Percentiles rank a stretch among this genome's conserved stretches.
phyloP scores from a whole-genome alignment of 139 green algal species.

The Bryopsis sp. region DNA sequence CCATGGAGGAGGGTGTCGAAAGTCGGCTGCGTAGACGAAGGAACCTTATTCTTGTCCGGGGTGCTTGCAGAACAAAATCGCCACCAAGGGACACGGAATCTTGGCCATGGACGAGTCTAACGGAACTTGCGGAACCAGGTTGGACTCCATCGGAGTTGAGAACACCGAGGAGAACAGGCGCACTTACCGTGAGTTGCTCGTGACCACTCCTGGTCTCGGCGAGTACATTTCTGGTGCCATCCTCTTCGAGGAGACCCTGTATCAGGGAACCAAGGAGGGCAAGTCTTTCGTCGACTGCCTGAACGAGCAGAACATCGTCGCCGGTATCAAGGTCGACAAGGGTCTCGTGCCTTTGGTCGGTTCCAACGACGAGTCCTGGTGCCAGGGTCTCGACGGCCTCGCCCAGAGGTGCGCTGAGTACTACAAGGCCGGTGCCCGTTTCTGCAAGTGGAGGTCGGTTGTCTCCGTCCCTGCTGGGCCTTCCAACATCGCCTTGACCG shows the following conservation, averaged over 20 bases:
- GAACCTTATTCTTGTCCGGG: too few relatives aligned
- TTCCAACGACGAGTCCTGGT: constrained; percentile 86
- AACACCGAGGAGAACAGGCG: constrained; percentile 99
- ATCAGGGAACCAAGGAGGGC: constrained; percentile 77
- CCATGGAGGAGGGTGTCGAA: too few relatives aligned
- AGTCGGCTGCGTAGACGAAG: too few relatives aligned
- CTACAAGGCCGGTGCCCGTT: constrained; percentile 97
- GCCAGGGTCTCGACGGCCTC: constrained; percentile 53
- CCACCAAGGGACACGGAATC: constrained; percentile 79
- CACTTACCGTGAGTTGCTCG: constrained; percentile 91
- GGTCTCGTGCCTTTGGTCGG: constrained; percentile 87
- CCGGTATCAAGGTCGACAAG: constrained; percentile 96
- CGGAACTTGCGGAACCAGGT: constrained; percentile 90
- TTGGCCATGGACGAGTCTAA: constrained; percentile 99
- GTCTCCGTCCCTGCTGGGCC: constrained; percentile 74
- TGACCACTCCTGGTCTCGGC: constrained; percentile 80
- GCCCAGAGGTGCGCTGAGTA: constrained; percentile 80
- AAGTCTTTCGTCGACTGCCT: constrained; percentile 81
- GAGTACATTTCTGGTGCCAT: constrained; percentile 89
- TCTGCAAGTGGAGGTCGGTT: constrained; percentile 93
- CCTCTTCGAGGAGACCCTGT: constrained; percentile 99
- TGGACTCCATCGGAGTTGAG: constrained; percentile 94
- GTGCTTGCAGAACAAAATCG: constrained; percentile 64
- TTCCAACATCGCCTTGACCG: constrained; percentile 24
- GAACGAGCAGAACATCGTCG: constrained; percentile 69